phyloP scores from a whole-genome alignment of 2,329 filamentous ascomycete species.

The Monilinia fructigena region DNA sequence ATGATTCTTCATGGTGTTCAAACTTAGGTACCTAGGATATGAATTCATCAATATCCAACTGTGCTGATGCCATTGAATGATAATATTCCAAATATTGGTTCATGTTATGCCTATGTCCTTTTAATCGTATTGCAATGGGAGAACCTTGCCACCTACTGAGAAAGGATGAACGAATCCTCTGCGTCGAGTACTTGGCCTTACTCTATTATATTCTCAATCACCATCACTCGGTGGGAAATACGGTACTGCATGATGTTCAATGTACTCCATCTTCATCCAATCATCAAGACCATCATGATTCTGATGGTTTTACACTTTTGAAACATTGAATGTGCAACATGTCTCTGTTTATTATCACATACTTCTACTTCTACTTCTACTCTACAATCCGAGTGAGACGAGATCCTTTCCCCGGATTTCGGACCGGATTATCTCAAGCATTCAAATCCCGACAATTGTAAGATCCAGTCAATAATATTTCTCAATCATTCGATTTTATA shows the following conservation, averaged over 20 bases:
- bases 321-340: too few species aligned
- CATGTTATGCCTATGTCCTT: neutral
- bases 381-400: neutral
- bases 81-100: neutral
- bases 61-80: conserved; percentile 19
- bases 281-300: too few species aligned
- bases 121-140: too few species aligned
- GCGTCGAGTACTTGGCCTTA: too few species aligned
- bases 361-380: too few species aligned
- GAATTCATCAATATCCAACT: neutral
- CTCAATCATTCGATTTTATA: conserved; percentile 3
- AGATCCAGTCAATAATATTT: conserved; percentile 3
- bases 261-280: neutral
- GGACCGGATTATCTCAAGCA: conserved; percentile 12
- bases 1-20: neutral
- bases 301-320: too few species aligned
- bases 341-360: too few species aligned
- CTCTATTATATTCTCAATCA: neutral
- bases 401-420: conserved; percentile 10
- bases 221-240: neutral
- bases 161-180: too few species aligned
- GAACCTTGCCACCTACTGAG: too few species aligned
- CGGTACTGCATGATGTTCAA: neutral
- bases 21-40: neutral
- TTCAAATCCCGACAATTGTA: conserved; percentile 2